Base-by-base conservation (phyloP, 2,329 filamentous ascomycete species). In the Aspergillus clavatus region DNA sequence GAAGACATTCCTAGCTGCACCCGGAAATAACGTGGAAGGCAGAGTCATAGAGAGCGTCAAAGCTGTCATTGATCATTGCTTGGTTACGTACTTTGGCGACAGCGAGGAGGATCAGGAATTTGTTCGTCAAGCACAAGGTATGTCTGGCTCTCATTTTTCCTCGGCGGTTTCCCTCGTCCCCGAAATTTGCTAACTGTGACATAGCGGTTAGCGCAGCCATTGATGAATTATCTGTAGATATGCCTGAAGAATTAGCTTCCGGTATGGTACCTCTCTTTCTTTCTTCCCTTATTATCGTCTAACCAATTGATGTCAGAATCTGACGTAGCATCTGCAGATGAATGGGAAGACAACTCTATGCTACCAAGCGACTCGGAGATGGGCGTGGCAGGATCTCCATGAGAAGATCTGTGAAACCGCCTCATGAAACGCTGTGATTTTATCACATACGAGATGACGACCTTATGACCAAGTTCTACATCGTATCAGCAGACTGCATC, bases 341-440 rank as follows among this genome's bases (percentile, higher is more conserved):
- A 67, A 47, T 71, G 68, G 68, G 68, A 70, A 40, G 66, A 67
- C 42, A 63, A 69, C 39, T 71, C 68, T 16, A 58, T 59, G 38
- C 57, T 71, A 48, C 65, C 60, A 35, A 70, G 66, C 43, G 68
- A 71, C 49, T 71, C 68, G 3, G 68, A 71, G 23, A 56, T 67
- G 51, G 68, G 67, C 14, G 44, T 69, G 19, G 57, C 57, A 21
- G 63, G 60, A 14, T 65, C 66, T 37, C 68, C 68, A 27, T 70
- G 49, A 60, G 43, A 11, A 24, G 29, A 42, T 19, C 35, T 11
- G 19, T 18, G 11, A 23, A 26, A 21, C 33, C 22, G 33, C 16
- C 26, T 11, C 21, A 19, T 39, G 43, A 41, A 39, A 40, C 40
- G 31, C 42, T 35, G 40, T 46, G 38, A 51, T 53, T 50, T 36